phyloP scores from a whole-genome alignment of 2,329 filamentous ascomycete species.

The Whalleya microplaca region DNA sequence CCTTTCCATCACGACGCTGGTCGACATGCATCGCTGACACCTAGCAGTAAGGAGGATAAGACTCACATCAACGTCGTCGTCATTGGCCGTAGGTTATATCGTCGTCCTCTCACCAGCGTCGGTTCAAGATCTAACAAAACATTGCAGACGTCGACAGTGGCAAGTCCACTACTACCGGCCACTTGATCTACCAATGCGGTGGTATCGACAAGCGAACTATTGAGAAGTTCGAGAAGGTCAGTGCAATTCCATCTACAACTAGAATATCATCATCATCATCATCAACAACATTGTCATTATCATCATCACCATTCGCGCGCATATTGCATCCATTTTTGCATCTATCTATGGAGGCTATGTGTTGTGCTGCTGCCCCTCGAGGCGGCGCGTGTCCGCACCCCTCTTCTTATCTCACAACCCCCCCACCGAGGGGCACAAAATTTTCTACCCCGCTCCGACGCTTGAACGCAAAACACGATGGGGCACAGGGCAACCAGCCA shows the following conservation, averaged over 20 bases:
- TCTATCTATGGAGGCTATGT: conserved; percentile 14
- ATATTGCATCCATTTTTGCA: conserved; percentile 15
- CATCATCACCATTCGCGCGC: conserved; percentile 13
- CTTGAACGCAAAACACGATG: conserved; percentile 19
- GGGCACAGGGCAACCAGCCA: conserved; percentile 22
- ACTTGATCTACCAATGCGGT: conserved; percentile 99
- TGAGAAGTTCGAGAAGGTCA: conserved; percentile 99
- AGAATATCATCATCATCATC: no score
- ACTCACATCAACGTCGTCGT: conserved; percentile 97
- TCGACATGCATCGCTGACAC: conserved; percentile 7
- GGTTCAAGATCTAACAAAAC: conserved; percentile 13
- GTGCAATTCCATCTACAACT: no score
- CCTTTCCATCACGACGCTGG: conserved; percentile 2
- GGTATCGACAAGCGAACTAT: conserved; percentile 99
- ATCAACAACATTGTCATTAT: no score
- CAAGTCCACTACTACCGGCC: conserved; percentile 66
- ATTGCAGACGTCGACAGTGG: conserved; percentile 46
- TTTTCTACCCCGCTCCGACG: conserved; percentile 36
- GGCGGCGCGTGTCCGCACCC: conserved; percentile 13
- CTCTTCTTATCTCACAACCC: conserved; percentile 17
- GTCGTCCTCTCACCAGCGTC: not conserved
- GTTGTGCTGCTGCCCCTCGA: conserved; percentile 3
- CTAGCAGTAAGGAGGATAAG: conserved; percentile 88
- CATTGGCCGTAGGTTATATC: conserved; percentile 61
- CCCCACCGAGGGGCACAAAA: conserved; percentile 36